Conservation (phyloP, 345 rosid genomes). For the Anastatica hierochuntica region DNA sequence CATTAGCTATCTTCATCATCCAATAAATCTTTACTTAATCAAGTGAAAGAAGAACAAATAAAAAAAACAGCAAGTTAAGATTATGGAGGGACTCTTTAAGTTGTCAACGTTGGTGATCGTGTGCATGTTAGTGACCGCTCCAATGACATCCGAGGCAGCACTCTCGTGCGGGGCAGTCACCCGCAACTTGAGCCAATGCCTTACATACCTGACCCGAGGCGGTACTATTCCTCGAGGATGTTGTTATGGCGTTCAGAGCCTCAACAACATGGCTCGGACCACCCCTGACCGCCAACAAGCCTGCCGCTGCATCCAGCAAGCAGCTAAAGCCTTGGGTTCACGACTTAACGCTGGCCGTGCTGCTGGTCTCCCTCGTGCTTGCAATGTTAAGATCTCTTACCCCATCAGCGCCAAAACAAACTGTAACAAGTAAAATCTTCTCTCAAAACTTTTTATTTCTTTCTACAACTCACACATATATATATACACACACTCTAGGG, state of each 20-base stretch:
- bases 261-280: slow-evolving; percentile 30
- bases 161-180: slow-evolving; percentile 34
- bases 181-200: slow-evolving; percentile 25
- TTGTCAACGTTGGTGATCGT: slow-evolving; percentile 17
- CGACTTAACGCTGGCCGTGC: slow-evolving; percentile 23
- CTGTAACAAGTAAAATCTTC: slow-evolving; percentile 37
- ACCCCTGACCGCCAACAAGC: slow-evolving; percentile 43
- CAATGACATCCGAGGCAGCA: slow-evolving; percentile 28
- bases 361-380: slow-evolving; percentile 37
- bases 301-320: slow-evolving; percentile 41
- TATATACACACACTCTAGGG: too few species aligned
- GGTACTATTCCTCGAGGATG: slow-evolving; percentile 22
- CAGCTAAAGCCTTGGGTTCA: slow-evolving; percentile 17
- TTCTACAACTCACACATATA: neutral
- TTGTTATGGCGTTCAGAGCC: slow-evolving; percentile 37
- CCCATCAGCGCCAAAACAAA: slow-evolving; percentile 42
- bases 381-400: slow-evolving; percentile 45
- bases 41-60: neutral
- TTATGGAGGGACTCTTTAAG: slow-evolving; percentile 20
- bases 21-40: slow-evolving; percentile 2
- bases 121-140: slow-evolving; percentile 22
- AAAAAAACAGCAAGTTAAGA: too few species aligned
- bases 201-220: slow-evolving; percentile 23
- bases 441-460: neutral
- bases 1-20: slow-evolving; percentile 14